phyloP scores from a whole-genome alignment of 164 flowering plant genomes.

The Sedum album region DNA sequence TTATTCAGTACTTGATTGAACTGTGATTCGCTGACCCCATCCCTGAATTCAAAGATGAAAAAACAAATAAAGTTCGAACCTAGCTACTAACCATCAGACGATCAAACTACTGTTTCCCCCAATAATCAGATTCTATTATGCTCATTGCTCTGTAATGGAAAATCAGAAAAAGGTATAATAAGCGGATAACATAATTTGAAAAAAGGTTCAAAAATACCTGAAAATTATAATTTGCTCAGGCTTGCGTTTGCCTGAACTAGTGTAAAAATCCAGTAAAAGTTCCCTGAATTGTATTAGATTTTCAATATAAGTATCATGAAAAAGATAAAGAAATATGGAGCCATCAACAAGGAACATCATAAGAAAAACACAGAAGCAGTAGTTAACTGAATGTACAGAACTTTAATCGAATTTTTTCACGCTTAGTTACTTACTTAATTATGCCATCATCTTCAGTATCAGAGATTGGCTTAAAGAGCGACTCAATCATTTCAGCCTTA shows the following conservation, averaged over 20 bases:
- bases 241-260: slow-evolving; percentile 57
- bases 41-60: slow-evolving; percentile 32
- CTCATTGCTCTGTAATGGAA: not conserved
- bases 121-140: not conserved
- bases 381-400: not conserved
- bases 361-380: not conserved
- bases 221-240: slow-evolving; percentile 90
- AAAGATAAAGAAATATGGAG: not conserved
- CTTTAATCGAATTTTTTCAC: not conserved
- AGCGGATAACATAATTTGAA: not conserved
- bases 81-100: not conserved
- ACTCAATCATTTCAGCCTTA: slow-evolving; percentile 73
- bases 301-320: not conserved
- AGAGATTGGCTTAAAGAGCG: slow-evolving; percentile 37
- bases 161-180: not conserved
- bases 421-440: slow-evolving; percentile 13
- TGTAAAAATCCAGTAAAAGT: slow-evolving; percentile 59
- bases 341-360: no score
- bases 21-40: slow-evolving; percentile 94
- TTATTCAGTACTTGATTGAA: slow-evolving; percentile 77
- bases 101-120: no score
- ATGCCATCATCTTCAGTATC: slow-evolving; percentile 64
- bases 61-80: not conserved
- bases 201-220: slow-evolving; percentile 35
- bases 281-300: slow-evolving; percentile 41